phyloP scores from a whole-genome alignment of 2,329 filamentous ascomycete species.

The Cytospora paraplurivora region DNA sequence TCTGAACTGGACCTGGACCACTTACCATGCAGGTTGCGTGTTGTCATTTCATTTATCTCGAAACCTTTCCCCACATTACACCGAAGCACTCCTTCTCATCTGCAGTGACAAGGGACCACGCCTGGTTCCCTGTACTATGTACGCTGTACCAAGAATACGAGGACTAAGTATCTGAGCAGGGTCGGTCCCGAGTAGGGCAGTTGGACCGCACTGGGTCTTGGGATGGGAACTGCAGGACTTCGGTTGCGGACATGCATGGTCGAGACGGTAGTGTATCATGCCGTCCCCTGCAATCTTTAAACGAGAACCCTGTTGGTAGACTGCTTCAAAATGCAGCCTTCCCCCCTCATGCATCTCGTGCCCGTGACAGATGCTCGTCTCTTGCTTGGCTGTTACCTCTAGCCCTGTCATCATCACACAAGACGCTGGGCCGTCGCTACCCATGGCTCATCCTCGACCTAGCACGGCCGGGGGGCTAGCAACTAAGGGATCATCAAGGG shows the following conservation, averaged over 20 bases:
- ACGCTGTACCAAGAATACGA: slow-evolving; percentile 10
- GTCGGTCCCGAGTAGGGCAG: slow-evolving; percentile 6
- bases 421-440: slow-evolving; percentile 30
- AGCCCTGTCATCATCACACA: slow-evolving; percentile 13
- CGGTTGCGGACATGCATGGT: slow-evolving; percentile 34
- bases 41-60: slow-evolving; percentile 23
- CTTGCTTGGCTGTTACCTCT: slow-evolving; percentile 38
- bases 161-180: slow-evolving; percentile 6
- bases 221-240: slow-evolving; percentile 17
- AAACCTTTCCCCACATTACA: slow-evolving; percentile 25
- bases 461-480: slow-evolving; percentile 39
- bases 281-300: slow-evolving; percentile 39
- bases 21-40: slow-evolving; percentile 21
- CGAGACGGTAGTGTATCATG: slow-evolving; percentile 40
- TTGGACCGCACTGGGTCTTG: slow-evolving; percentile 9
- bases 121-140: slow-evolving; percentile 11
- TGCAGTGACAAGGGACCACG: slow-evolving; percentile 17
- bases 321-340: slow-evolving; percentile 38
- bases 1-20: slow-evolving; percentile 14
- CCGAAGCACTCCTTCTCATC: slow-evolving; percentile 21
- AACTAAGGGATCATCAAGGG: slow-evolving; percentile 13
- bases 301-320: slow-evolving; percentile 31
- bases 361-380: slow-evolving; percentile 36
- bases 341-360: slow-evolving; percentile 35
- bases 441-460: slow-evolving; percentile 42